Base-by-base conservation (phyloP, 805 yeast species). In the Candida krabiensis region DNA sequence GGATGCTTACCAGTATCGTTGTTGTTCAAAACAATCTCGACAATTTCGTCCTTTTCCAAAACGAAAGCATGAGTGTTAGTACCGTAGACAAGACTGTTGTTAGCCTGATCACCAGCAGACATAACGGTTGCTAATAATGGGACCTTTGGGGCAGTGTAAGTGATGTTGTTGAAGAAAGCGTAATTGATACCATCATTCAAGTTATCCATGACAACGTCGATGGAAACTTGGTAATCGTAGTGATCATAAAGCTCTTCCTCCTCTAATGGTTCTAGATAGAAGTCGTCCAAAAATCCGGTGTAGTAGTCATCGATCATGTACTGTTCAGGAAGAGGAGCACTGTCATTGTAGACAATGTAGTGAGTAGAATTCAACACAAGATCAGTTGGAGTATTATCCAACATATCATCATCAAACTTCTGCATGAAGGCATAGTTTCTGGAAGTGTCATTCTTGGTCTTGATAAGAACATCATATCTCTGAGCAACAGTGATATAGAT, bases 1-100 rank as follows among this genome's bases (percentile, higher is more conserved):
- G 99, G 98, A 69, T 91, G 99, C 53, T 73, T 83, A 60, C 98
- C 97, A 5, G 95, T 78, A 64, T 91, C 99, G 43, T 67, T 67
- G 65, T 89, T 90, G 71, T 91, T 91, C 29, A 91, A 56, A 5
- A 86, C 85, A 50, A 91, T 76, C 59, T 91, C 95, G 23, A 91
- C 75, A 41, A 85, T 69, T 53, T 74, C 86, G 55, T 73, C 74
- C 52, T 79, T 71, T 48, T 78, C 75, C 41, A 91, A 67, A 12
- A 91, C 87, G 57, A 74, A 71, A 0, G 96, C 54, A 58, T 90
- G 73, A 37, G 95, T 84, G 68, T 86, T 83, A 35, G 84, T 61
- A 53, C 99, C 99, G 71, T 83, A 86, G 30, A 84, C 69, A 16
- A 52, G 41, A 12, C 72, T 66, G 52, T 79, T 69, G 25, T 73